Evolutionary conservation across 2,329 filamentous ascomycete genomes (phyloP).

Genomic region (Emmonsiellopsis sp.): DNA sequence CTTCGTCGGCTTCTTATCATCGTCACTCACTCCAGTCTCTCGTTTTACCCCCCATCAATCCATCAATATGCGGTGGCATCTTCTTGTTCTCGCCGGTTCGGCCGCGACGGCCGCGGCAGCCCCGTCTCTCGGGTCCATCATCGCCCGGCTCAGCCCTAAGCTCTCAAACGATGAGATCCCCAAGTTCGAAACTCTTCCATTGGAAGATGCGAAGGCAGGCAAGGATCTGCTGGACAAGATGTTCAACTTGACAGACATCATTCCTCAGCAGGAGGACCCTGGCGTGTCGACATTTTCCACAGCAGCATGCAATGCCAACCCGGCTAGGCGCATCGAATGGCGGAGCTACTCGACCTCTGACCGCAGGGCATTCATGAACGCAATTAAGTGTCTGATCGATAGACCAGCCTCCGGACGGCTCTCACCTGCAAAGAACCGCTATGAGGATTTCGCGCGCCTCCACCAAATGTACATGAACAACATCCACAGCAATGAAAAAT

Average conservation of each 20-base stretch:
- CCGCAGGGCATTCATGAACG: neutral
- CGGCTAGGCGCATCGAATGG: slow-evolving; percentile 1
- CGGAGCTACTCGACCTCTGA: neutral
- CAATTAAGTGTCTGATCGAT: neutral
- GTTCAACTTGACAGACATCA: neutral
- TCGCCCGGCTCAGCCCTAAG: neutral
- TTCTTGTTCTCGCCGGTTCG: neutral
- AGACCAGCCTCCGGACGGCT: neutral
- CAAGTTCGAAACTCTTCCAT: slow-evolving; percentile 25
- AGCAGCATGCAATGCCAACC: neutral
- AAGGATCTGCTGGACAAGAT: slow-evolving; percentile 1
- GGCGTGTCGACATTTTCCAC: neutral
- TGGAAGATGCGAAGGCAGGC: slow-evolving; percentile 25
- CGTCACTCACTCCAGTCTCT: slow-evolving; percentile 1
- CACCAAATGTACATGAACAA: neutral
- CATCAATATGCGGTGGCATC: slow-evolving; percentile 2
- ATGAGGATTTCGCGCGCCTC: slow-evolving; percentile 3
- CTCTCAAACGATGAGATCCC: slow-evolving; percentile 20
- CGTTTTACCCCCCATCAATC: neutral
- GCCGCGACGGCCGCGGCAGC: neutral
- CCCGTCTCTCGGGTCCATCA: neutral
- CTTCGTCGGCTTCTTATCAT: neutral
- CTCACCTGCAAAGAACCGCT: neutral
- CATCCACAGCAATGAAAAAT: neutral
- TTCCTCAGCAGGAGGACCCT: neutral